Base-by-base conservation (phyloP, 352 stramenopile genomes). In the Globisporangium cylindrosporum region DNA sequence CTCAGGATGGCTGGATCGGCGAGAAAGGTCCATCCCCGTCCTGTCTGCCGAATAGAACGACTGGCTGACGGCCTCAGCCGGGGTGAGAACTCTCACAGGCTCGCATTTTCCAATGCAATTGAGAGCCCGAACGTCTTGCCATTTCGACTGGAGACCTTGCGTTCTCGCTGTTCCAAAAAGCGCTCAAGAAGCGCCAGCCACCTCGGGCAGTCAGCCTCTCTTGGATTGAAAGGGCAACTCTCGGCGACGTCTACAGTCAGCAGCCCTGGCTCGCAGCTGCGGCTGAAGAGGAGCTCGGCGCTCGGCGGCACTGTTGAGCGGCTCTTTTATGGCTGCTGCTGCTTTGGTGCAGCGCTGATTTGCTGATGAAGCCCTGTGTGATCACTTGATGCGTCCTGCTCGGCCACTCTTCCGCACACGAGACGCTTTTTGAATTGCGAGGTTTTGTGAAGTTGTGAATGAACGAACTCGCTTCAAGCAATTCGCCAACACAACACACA, bases 331-430 rank as follows among this genome's bases (percentile, higher is more conserved):
- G 43, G 43, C 36, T 15, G 43, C 29, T 60, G 15, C 25, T 14
- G 22, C 24, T 58, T 58, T 43, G 36, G 15, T 51, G 55, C 29
- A 60, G 29, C 55, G 18, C 29, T 60, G 55, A 60, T 60, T 60
- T 60, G 55, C 27, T 60, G 55, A 36, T 10, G 32, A 10, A 43
- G 27, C 54, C 27, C 15, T 24, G 3, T 12, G 55, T 60, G 29
- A 60, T 60, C 55, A 10, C 55, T 22, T 60, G 55, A 60, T 60
- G 29, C 55, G 55, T 60, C n/a, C 22, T 25, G 29, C 7, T 22
- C 18, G 22, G 14, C 1, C 29, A 46, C 55, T 60, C 55, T 25
- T 60, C 8, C 43, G 18, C 18, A 49, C 41, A 49, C 41, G 15
- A 49, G 41, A 49, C 41, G 41, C 41, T 20, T 51, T 15, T 14